Percentiles rank a stretch among this genome's conserved stretches.
Conservation (phyloP, 2,329 filamentous ascomycete species). For the Colletotrichum paranaense region DNA sequence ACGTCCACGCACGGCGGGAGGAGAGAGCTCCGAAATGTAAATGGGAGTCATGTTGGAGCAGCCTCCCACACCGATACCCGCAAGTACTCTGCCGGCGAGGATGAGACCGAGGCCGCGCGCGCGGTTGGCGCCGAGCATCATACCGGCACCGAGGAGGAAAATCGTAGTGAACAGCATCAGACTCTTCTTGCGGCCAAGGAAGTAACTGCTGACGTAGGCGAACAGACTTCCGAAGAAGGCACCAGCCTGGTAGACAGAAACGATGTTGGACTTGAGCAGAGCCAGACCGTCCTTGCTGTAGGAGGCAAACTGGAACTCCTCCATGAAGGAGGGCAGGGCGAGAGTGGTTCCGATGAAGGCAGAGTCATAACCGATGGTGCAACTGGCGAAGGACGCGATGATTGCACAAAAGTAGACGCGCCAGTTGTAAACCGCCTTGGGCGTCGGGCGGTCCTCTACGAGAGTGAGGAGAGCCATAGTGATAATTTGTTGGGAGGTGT, state of each 20-base stretch:
- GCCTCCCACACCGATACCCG: slow-evolving; percentile 72
- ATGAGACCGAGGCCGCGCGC: slow-evolving; percentile 73
- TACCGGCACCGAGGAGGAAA: slow-evolving; percentile 76
- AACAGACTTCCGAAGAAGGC: slow-evolving; percentile 84
- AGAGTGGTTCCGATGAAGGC: slow-evolving; percentile 85
- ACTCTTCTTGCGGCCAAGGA: slow-evolving; percentile 73
- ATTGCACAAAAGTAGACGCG: slow-evolving; percentile 66
- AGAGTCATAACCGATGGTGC: slow-evolving; percentile 72
- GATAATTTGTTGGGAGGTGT: slow-evolving; percentile 5
- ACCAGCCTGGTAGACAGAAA: slow-evolving; percentile 84
- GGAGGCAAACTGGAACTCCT: slow-evolving; percentile 73
- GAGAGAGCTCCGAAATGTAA: slow-evolving; percentile 70
- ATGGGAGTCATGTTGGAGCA: slow-evolving; percentile 73
- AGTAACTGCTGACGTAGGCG: slow-evolving; percentile 75
- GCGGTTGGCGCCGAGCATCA: slow-evolving; percentile 76
- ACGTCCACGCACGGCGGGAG: slow-evolving; percentile 72
- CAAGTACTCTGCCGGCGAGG: slow-evolving; percentile 71
- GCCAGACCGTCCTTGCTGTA: slow-evolving; percentile 62
- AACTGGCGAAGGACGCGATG: slow-evolving; percentile 66
- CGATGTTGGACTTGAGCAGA: slow-evolving; percentile 78
- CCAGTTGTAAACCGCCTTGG: slow-evolving; percentile 70
- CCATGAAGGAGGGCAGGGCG: slow-evolving; percentile 74
- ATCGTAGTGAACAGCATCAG: slow-evolving; percentile 70
- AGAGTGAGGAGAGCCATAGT: slow-evolving; percentile 61
- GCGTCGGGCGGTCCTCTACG: slow-evolving; percentile 68